Conservation (phyloP, 371 early-diverging fungal genomes). For the Mortierella sp. region DNA sequence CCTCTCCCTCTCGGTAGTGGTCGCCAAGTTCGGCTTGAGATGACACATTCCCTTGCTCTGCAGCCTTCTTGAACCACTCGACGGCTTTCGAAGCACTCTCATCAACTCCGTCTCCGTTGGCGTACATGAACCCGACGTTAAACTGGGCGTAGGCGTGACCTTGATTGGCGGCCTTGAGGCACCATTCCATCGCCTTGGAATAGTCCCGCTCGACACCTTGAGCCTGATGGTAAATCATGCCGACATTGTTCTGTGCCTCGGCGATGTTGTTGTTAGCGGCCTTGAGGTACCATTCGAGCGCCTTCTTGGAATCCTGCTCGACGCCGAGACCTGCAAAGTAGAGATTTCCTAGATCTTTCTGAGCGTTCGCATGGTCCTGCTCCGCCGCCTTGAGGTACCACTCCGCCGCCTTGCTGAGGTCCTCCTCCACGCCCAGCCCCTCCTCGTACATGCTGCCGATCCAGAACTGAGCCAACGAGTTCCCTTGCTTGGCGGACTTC, state of each 20-base stretch:
- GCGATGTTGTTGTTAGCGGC: constrained; percentile 49
- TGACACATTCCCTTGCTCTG: constrained; percentile 2
- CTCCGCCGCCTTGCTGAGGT: constrained; percentile 4
- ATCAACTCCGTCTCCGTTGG: not conserved
- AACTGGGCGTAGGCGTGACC: constrained; percentile 58
- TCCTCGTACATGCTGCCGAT: constrained; percentile 74
- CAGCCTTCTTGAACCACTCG: constrained; percentile 17
- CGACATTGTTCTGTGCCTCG: too few relatives aligned
- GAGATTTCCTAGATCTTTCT: constrained; percentile 62
- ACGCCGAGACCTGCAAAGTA: constrained; percentile 62
- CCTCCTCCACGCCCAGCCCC: constrained; percentile 75
- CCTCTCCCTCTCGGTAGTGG: not conserved
- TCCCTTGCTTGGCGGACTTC: constrained; percentile 28
- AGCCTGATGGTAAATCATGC: too few relatives aligned
- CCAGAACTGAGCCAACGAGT: not conserved
- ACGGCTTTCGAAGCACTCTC: constrained; percentile 15
- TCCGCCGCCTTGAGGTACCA: constrained; percentile 55
- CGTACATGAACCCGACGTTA: constrained; percentile 61
- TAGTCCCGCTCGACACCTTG: too few relatives aligned
- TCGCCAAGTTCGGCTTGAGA: constrained; percentile 4
- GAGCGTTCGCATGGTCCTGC: constrained; percentile 60
- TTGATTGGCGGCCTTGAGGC: constrained; percentile 17
- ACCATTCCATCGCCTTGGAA: too few relatives aligned
- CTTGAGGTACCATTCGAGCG: constrained; percentile 60
- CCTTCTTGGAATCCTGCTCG: constrained; percentile 51